Evolutionary conservation across 2,329 filamentous ascomycete species (phyloP), one percentile per base, ranked within the genome.

Genomic region (Aureobasidium zeae): DNA sequence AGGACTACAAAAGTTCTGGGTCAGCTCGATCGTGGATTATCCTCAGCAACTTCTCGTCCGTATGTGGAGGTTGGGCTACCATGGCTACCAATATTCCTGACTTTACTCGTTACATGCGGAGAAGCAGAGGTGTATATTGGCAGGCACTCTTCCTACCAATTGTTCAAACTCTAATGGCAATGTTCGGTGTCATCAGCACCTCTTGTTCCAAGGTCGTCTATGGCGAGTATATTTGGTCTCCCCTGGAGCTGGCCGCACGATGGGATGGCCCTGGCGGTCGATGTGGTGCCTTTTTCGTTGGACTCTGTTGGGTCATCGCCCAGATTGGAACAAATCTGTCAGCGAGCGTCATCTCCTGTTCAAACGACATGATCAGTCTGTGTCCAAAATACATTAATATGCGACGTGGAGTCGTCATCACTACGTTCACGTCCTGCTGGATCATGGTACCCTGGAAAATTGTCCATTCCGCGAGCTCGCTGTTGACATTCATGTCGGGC

Each of bases 391-490:
- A 67, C 52, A 60, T 76, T 53, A 71, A 74, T 53, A 55, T 55
- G 41, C 49, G 57, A n/a, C 50, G 55, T n/a, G 58, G 57, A 1
- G 64, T 64, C 2, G 67, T 71, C 45, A 58, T 76, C 44, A 67
- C 64, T 5, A 63, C 66, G 0, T 49, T 72, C 6, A 58, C 71
- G 3, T 64, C 62, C 1, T 54, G 53, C 15, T 80, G 76, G 74
- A 67, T 69, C 3, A 66, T 81, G 24, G 74, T 77, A 0, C 76
- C 76, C 2, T 81, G 77, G 78, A 79, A 79, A 60, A 81, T 82
- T 45, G 63, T 81, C n/a, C 28, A 26, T 25, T 77, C 72, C 0
- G 77, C 77, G 2, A 56, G 60, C 2, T 75, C 70, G 1, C 75
- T 82, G 51, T 60, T 81, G 17, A 55, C 49, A 8, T 59, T 59